phyloP scores from a whole-genome alignment of 2,329 filamentous ascomycete genomes.

The Trichoderma atroviride region DNA sequence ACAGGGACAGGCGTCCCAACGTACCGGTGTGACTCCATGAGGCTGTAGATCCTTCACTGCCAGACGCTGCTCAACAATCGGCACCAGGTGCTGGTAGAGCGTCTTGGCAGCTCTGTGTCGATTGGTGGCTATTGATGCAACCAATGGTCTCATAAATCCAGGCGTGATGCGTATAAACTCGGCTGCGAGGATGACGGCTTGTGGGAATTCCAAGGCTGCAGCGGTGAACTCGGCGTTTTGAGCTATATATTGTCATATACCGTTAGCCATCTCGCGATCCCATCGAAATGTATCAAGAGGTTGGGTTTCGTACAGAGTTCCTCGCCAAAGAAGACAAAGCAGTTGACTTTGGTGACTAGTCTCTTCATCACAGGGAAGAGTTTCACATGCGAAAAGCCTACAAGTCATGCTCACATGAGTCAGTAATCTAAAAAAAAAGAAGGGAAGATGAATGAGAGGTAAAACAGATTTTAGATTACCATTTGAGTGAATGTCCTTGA shows the following conservation, averaged over 20 bases:
- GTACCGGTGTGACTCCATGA: neutral
- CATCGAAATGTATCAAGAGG: neutral
- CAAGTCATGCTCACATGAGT: neutral
- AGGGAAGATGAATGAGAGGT: neutral
- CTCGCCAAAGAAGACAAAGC: slow-evolving; percentile 7
- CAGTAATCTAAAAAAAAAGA: neutral
- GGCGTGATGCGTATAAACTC: slow-evolving; percentile 7
- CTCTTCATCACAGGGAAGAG: slow-evolving; percentile 1
- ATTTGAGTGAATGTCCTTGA: neutral
- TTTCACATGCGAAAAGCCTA: neutral
- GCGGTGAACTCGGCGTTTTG: slow-evolving; percentile 19
- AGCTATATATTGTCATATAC: neutral
- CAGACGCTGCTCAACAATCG: slow-evolving; percentile 1
- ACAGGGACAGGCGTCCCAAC: neutral
- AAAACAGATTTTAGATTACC: neutral
- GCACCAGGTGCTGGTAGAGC: neutral
- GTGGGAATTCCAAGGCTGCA: slow-evolving; percentile 14
- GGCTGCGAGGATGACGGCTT: slow-evolving; percentile 15
- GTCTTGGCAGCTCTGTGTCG: neutral
- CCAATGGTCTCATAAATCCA: neutral
- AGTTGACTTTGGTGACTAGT: slow-evolving; percentile 3
- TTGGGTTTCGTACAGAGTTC: neutral
- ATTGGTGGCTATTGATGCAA: slow-evolving; percentile 1
- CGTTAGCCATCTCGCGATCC: neutral
- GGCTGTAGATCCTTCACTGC: neutral